Percentiles rank a stretch among this genome's conserved stretches.
phyloP scores from a whole-genome alignment of 176 grass and related monocot genomes.

The Zea mays region DNA sequence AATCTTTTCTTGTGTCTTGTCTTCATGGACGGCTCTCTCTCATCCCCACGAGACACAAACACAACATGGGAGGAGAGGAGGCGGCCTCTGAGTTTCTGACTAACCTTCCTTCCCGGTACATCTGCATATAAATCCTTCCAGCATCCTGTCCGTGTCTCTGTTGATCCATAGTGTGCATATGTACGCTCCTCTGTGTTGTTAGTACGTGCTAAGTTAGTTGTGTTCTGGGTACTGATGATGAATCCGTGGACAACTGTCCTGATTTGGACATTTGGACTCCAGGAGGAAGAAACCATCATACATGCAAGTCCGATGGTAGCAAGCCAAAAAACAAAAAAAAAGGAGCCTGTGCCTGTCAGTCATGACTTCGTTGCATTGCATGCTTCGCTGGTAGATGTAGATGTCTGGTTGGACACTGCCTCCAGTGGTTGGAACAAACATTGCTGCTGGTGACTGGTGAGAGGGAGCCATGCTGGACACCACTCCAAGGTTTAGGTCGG shows the following conservation, averaged over 20 bases:
- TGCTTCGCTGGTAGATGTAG: background rate
- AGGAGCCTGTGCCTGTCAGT: background rate
- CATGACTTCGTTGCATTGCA: constrained; percentile 16
- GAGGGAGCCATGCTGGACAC: background rate
- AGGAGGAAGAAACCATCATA: background rate
- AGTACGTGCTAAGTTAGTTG: background rate
- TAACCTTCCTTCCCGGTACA: background rate
- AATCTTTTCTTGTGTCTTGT: background rate
- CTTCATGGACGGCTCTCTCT: background rate
- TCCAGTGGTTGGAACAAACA: constrained; percentile 27
- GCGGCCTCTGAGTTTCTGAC: background rate
- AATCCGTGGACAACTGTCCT: background rate
- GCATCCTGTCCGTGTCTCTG: background rate
- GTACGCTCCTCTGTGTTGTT: background rate
- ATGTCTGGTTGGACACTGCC: constrained; percentile 31
- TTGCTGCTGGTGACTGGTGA: background rate
- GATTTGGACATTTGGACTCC: background rate
- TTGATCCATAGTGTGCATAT: background rate
- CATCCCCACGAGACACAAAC: background rate
- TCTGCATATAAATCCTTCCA: background rate
- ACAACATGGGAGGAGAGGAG: too few species aligned
- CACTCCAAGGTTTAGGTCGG: constrained; percentile 21
- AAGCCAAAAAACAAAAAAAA: constrained; percentile 3
- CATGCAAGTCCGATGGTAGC: background rate
- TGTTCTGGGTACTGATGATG: too few species aligned